Conservation (phyloP, 2,329 filamentous ascomycete genomes). For the Chaetomium globosum region DNA sequence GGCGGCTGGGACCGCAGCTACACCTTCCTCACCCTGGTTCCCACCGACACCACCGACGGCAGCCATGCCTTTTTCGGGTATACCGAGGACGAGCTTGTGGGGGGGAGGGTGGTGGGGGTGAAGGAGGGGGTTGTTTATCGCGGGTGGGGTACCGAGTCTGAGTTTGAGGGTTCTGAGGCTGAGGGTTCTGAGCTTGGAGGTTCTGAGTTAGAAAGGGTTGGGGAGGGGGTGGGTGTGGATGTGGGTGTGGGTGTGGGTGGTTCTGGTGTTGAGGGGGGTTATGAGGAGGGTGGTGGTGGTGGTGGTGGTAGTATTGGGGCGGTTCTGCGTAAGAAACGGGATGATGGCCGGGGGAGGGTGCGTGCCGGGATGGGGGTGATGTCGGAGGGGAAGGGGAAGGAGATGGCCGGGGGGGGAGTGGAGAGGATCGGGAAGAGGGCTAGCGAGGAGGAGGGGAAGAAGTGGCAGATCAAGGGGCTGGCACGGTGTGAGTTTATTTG, state of each 20-base stretch:
- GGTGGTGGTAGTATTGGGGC: too few species aligned
- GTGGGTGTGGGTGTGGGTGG: not conserved
- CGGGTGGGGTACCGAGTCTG: not conserved
- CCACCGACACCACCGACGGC: slow-evolving; percentile 28
- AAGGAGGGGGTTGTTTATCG: not conserved
- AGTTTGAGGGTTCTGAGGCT: not conserved
- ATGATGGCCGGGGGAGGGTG: not conserved
- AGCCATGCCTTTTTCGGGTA: slow-evolving; percentile 36
- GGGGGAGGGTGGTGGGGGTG: slow-evolving; percentile 16
- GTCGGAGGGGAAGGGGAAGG: not conserved
- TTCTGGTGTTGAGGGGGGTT: not conserved
- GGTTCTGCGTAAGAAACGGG: too few species aligned
- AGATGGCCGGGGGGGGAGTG: not conserved
- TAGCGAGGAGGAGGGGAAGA: not conserved
- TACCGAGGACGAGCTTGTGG: slow-evolving; percentile 26
- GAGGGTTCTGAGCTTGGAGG: not conserved
- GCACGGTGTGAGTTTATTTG: slow-evolving; percentile 12
- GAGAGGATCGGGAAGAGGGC: not conserved
- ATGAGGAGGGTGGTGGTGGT: not conserved
- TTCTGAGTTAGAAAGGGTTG: not conserved
- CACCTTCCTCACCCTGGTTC: slow-evolving; percentile 33
- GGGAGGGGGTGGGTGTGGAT: not conserved
- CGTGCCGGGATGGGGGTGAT: not conserved
- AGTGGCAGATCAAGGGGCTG: slow-evolving; percentile 25
- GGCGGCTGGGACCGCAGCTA: slow-evolving; percentile 30